A percentile compares a stretch with the other conserved stretches of the same genome.
Conservation (phyloP, 202 grass and related monocot species). For the Thinopyrum obtusiflorum region DNA sequence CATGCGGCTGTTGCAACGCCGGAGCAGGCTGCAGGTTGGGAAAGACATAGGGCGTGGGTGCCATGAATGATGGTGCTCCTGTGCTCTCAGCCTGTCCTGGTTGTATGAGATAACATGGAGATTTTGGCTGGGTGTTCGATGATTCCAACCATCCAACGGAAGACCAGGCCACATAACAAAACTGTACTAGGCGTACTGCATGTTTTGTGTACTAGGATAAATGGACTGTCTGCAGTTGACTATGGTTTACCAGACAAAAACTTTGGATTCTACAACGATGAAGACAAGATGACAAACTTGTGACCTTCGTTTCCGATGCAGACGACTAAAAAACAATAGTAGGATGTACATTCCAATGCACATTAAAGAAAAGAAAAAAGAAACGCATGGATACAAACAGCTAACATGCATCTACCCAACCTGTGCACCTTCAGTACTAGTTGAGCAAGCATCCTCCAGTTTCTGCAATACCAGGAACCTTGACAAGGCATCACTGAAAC, state of each 20-base stretch:
- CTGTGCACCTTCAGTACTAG: neutral
- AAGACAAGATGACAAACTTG: neutral
- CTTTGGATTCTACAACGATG: neutral
- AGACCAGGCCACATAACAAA: neutral
- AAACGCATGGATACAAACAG: neutral
- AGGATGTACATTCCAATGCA: neutral
- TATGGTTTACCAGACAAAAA: neutral
- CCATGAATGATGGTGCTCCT: neutral
- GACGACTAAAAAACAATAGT: neutral
- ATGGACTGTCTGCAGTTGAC: neutral
- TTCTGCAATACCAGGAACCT: neutral
- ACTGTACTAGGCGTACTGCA: no score
- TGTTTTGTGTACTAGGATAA: neutral
- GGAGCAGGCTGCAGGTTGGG: neutral
- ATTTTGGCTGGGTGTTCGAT: neutral
- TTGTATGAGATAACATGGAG: neutral
- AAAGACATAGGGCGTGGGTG: neutral
- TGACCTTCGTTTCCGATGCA: constrained; percentile 4
- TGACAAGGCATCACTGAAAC: neutral
- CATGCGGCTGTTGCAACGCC: neutral
- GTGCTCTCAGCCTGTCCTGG: neutral
- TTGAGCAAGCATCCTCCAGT: neutral
- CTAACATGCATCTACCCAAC: neutral
- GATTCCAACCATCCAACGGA: constrained; percentile 6
- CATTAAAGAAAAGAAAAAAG: neutral